These are phyloP conservation scores for Xylaria sp. DNA, from an alignment of 2,329 filamentous ascomycete species.

Conservation along the genomic window DNA sequence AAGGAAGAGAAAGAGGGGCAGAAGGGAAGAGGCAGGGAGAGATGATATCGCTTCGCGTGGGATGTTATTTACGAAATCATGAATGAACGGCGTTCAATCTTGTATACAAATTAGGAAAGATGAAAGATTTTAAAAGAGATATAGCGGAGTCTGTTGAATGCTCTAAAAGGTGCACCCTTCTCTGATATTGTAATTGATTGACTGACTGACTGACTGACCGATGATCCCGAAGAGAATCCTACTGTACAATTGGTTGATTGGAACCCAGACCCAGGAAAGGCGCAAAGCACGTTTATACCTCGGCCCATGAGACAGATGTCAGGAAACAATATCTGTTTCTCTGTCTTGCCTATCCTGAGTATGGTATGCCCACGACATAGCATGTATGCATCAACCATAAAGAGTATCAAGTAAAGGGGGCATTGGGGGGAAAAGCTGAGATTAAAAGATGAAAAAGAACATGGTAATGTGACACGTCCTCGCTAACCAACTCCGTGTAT, in stretches of 20 bases:
- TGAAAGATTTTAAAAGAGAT: too few relatives aligned
- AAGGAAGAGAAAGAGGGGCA: too few relatives aligned
- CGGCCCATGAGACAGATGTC: background rate
- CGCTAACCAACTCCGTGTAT: slow-evolving; percentile 40
- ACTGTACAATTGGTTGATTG: slow-evolving; percentile 21
- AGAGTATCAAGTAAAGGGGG: background rate
- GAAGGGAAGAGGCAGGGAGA: too few relatives aligned
- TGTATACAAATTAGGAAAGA: too few relatives aligned
- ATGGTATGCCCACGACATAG: background rate
- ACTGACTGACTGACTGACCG: background rate
- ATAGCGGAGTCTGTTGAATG: slow-evolving; percentile 4
- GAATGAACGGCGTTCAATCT: slow-evolving; percentile 12
- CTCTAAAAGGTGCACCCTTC: background rate
- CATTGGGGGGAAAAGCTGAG: background rate
- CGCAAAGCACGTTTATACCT: background rate
- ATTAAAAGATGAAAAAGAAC: slow-evolving; percentile 15
- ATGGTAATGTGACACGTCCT: slow-evolving; percentile 23
- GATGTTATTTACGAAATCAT: slow-evolving; percentile 7
- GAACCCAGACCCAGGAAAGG: too few relatives aligned
- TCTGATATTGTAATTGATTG: background rate
- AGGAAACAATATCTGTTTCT: slow-evolving; percentile 4
- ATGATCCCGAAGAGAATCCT: slow-evolving; percentile 6
- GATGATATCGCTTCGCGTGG: too few relatives aligned
- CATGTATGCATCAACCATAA: slow-evolving; percentile 16
- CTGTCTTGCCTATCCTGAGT: background rate